Evolutionary conservation across 2,329 filamentous ascomycete species (phyloP), one percentile per base, ranked within the genome.

Genomic region (Colletotrichum zoysiae): DNA sequence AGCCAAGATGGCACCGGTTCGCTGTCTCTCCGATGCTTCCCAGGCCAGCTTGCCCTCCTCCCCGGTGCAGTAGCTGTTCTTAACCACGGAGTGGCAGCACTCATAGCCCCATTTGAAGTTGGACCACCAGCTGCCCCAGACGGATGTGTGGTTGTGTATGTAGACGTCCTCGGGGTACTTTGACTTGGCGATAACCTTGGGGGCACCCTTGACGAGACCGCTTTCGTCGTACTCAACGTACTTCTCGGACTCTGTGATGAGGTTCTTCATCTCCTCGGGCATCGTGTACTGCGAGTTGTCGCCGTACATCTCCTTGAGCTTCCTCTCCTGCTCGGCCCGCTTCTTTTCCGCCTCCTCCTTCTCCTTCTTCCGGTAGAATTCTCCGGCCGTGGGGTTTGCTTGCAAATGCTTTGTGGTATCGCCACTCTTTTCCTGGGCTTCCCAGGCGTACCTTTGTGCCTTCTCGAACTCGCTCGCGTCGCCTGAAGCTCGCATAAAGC

Each of bases 61-160:
- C 35, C 96, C 96, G 0, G 95, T 98, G 81, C 96, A 99, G 78
- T 98, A 99, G 78, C 95, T 97, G 82, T 99, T 98, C 83, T 97
- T 98, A 74, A 97, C 89, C 30, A 91, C 92, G 0, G 95, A 97
- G 80, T 97, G 95, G 84, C 96, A 99, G 81, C 96, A 99, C 30
- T 93, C 89, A 81, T 97, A 99, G 1, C 96, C 96, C 96, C 96
- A 99, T 81, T 92, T 89, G 83, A 98, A 98, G 78, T 94, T 91
- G 65, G 91, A 89, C 96, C 96, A 99, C 96, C 96, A 99, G 78
- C 95, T 97, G 60, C 96, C 96, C 93, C 95, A 99, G 3, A 97
- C 92, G 0, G 92, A 92, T 3, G 90, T 94, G 82, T 99, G 96
- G 78, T 99, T 99, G 84, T 97, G 95, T 80, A 92, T 88, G 65